Base-by-base conservation (phyloP, 441 rosid genomes). In the Aleurites moluccanus region DNA sequence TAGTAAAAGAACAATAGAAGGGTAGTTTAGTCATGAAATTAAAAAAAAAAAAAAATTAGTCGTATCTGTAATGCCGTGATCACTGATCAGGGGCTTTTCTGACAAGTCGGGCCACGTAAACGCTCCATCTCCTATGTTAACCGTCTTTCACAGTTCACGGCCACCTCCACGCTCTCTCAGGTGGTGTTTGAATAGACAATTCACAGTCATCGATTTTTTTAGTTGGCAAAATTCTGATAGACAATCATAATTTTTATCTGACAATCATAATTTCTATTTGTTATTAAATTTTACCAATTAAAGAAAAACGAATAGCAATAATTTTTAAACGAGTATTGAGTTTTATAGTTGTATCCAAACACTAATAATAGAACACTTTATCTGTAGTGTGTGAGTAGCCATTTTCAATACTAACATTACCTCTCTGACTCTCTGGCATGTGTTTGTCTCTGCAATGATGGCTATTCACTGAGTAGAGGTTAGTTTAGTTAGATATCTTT, bases 391-490 rank as follows among this genome's bases (percentile, higher is more conserved):
- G 55, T 53, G 59, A 67, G 47, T n/a, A 15, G 57, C 67, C 42
- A 18, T 50, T 30, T 69, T 52, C 60, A 50, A 0, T n/a, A 6
- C 60, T 7, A 11, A 20, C 62, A 35, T 44, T 20, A 10, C 52
- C 18, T 1, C n/a, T n/a, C 11, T 49, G 2, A 2, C 2, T 15
- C n/a, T 52, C 20, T 28, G 38, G 70, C 71, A 75, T 56, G 72
- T 42, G 40, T 78, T 15, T 42, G 70, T 71, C 77, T 45, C 78
- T 57, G 30, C 74, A 67, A 77, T 83, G 85, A 78, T 78, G 45
- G 73, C 75, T 73, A 71, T 56, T 77, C 77, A 79, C 61, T 78
- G 62, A 72, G 38, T 77, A 2, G 80, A 74, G 90, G 93, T 89
- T 47, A 13, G 16, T 47, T n/a, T n/a, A n/a, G n/a, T n/a, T 60